Evolutionary conservation across 2,329 filamentous ascomycete genomes (phyloP), one percentile per base, ranked within the genome.

Genomic region (Juglanconis sp.): DNA sequence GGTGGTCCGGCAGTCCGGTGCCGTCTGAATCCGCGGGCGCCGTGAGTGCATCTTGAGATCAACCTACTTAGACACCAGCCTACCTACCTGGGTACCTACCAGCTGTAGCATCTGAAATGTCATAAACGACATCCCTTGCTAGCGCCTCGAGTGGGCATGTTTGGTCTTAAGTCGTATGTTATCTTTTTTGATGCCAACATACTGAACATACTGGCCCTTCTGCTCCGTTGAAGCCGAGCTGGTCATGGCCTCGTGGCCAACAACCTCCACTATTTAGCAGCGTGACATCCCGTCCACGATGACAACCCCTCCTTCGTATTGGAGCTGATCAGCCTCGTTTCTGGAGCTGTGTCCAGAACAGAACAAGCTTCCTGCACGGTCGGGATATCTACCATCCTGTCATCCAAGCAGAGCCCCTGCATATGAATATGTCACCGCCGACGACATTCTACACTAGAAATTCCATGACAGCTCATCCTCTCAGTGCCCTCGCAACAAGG

Each of bases 271-370:
- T 42, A 42, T 15, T 15, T 42, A 15, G 38, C 38, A 42, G 38
- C 10, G 38, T 42, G n/a, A 13, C 38, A 42, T 42, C 38, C 38
- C 53, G 7, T 55, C 52, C 38, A 5, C 52, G 38, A 42, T 31
- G n/a, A 11, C 40, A 36, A 55, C 15, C 40, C 34, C 35, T 50
- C 47, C 24, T 40, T 44, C 51, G 42, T 59, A 24, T 47, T 48
- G 50, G 51, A 55, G 51, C 51, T 44, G 51, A 49, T 44, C 44
- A 59, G 57, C 51, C 57, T 55, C 44, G 34, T 46, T 17, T 40
- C n/a, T 3, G 15, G 15, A 24, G 24, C 24, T 24, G 24, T 24
- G 24, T 24, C 24, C 24, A 24, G 24, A 24, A 24, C 24, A 24
- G 24, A 24, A 24, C 24, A 24, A 24, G 24, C 24, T 24, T 24